These are phyloP conservation scores for Porodaedalea pini DNA, from an alignment of 1,284 basidiomycete species.

Conservation along the genomic window DNA sequence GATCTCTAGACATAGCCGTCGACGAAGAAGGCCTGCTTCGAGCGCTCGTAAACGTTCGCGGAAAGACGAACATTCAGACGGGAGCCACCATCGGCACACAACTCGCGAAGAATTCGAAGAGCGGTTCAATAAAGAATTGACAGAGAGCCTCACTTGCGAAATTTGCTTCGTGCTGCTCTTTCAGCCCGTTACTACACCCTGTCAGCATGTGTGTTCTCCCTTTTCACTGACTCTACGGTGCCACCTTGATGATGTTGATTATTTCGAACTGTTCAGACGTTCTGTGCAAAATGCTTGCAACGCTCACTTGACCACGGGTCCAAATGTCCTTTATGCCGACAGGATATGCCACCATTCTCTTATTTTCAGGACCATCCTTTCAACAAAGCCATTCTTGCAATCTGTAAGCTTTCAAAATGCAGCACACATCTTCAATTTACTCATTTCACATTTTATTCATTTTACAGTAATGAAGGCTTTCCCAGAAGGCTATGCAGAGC, in stretches of 20 bases:
- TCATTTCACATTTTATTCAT: neutral
- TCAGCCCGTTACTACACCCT: constrained; percentile 88
- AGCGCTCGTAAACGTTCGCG: constrained; percentile 6
- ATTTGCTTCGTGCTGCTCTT: constrained; percentile 85
- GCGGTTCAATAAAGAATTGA: constrained; percentile 67
- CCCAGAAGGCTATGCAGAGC: constrained; percentile 50
- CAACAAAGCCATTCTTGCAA: constrained; percentile 66
- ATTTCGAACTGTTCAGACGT: constrained; percentile 56
- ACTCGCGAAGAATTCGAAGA: constrained; percentile 12
- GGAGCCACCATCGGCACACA: constrained; percentile 24
- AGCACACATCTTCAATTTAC: neutral
- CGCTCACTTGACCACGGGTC: constrained; percentile 84
- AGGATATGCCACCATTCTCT: constrained; percentile 69
- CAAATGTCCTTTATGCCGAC: constrained; percentile 83
- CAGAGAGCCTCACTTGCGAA: constrained; percentile 79
- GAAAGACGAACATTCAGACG: constrained; percentile 6
- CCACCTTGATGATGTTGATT: constrained; percentile 5
- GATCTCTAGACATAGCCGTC: neutral
- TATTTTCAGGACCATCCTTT: constrained; percentile 77
- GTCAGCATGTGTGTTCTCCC: constrained; percentile 76
- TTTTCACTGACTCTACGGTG: constrained; percentile 9
- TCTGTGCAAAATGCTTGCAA: constrained; percentile 85
- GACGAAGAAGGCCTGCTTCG: neutral
- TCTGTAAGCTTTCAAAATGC: constrained; percentile 48
- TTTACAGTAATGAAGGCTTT: constrained; percentile 59